Percentiles rank a stretch among this genome's conserved stretches.
Evolutionary conservation across 805 yeast genomes (phyloP).

Genomic region (Wickerhamiella dianesei): DNA sequence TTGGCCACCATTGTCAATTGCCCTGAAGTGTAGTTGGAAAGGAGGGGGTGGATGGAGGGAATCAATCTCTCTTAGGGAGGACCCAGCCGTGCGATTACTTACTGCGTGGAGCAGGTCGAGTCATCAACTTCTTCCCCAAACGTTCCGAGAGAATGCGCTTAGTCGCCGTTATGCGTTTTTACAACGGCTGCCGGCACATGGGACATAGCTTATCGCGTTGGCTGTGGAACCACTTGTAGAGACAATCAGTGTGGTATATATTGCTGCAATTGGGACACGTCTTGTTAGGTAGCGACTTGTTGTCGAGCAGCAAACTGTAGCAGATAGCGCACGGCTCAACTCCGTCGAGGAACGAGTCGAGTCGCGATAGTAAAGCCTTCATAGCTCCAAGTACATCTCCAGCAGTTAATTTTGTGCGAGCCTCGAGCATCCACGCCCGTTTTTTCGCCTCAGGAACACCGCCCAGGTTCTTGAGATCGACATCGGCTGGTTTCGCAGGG

Average conservation of each 20-base stretch:
- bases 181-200: constrained; percentile 51
- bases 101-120: background rate
- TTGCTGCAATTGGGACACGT: constrained; percentile 82
- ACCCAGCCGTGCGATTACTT: background rate
- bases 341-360: constrained; percentile 75
- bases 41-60: background rate
- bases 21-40: no score
- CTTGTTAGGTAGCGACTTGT: constrained; percentile 80
- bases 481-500: constrained; percentile 51
- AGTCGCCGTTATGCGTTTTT: background rate
- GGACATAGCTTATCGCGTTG: constrained; percentile 91
- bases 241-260: constrained; percentile 89
- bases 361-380: constrained; percentile 46
- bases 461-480: constrained; percentile 64
- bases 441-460: constrained; percentile 88
- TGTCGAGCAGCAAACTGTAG: constrained; percentile 81
- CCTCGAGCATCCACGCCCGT: constrained; percentile 90
- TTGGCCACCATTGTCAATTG: constrained; percentile 19
- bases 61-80: background rate
- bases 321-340: constrained; percentile 97
- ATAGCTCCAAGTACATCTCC: constrained; percentile 47
- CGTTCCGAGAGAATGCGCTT: background rate
- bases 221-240: constrained; percentile 94
- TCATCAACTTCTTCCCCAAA: background rate
- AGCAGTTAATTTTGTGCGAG: constrained; percentile 57